phyloP scores from a whole-genome alignment of 441 rosid genomes.

The Codiaeum variegatum region DNA sequence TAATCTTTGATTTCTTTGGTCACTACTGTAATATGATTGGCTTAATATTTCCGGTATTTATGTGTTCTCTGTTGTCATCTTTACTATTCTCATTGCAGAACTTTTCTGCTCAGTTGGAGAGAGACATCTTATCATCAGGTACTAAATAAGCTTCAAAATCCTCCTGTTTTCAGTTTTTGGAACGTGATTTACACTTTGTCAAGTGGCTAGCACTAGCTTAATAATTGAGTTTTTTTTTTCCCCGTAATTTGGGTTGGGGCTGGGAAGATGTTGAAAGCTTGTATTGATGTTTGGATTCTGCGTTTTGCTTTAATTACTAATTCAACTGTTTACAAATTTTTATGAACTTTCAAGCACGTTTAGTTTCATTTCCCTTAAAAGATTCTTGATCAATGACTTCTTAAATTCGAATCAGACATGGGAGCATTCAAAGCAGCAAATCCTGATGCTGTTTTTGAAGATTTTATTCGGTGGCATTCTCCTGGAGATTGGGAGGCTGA shows the following conservation, averaged over 20 bases:
- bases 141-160: conserved; percentile 15
- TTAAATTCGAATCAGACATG: conserved; percentile 61
- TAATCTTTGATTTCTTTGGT: neutral
- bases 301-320: neutral
- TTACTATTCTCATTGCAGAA: conserved; percentile 50
- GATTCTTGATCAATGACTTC: conserved; percentile 9
- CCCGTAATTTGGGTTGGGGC: neutral
- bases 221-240: neutral
- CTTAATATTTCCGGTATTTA: neutral
- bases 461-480: conserved; percentile 98
- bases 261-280: neutral
- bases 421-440: conserved; percentile 99
- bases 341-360: neutral
- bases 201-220: neutral
- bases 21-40: neutral
- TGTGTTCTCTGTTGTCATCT: conserved; percentile 11
- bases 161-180: neutral
- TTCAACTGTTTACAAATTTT: conserved; percentile 4
- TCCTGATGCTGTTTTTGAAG: conserved; percentile 89
- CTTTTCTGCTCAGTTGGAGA: conserved; percentile 97
- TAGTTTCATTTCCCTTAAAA: neutral
- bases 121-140: conserved; percentile 83
- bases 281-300: neutral
- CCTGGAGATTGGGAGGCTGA: conserved; percentile 89
- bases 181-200: conserved; percentile 9